Evolutionary conservation across 179 eudicot species (phyloP), one percentile per base, ranked within the genome.

Genomic region (Corrigiola litoralis): DNA sequence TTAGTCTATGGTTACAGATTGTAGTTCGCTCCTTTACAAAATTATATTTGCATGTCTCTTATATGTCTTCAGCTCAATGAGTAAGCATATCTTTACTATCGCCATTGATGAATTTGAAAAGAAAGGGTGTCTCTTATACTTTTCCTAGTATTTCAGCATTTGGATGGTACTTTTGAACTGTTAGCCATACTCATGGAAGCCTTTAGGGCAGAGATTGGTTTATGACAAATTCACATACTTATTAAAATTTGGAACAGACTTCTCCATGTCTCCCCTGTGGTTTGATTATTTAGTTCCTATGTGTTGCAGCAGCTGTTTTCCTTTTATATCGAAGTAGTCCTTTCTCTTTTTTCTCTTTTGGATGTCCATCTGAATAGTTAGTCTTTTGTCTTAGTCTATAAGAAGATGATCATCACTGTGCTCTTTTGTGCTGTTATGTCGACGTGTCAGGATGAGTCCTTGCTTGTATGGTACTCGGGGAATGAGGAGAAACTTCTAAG

Each of bases 401-500:
- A 20, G 6, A 27, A 28, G 42, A 8, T 23, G 12, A 29, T 28
- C 20, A 40, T 32, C 56, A 3, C 17, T 57, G n/a, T 5, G 29
- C 38, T 25, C 12, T 33, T 53, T 29, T 21, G 12, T 27, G 33
- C 44, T 61, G 33, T 38, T 17, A 17, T 28, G 45, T 50, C 33
- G 20, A n/a, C 20, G 13, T 75, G 81, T 79, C 88, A 91, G 97
- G 97, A 91, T 74, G 96, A 88, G 75, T 78, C 97, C 77, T 80
- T 83, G 54, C 75, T 91, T 28, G 81, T 89, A 61, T 92, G 97
- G 97, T 86, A 80, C 77, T 91, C 94, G 0, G 96, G 89, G 28
- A 91, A 89, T 72, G 96, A 91, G 71, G 94, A 91, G 78, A 92
- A 89, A 70, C 89, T 82, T 67, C 86, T 92, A 48, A 92, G 82